These are phyloP conservation scores for Pyricularia sp. DNA, from an alignment of 2,329 filamentous ascomycete genomes.

Conservation along the genomic window DNA sequence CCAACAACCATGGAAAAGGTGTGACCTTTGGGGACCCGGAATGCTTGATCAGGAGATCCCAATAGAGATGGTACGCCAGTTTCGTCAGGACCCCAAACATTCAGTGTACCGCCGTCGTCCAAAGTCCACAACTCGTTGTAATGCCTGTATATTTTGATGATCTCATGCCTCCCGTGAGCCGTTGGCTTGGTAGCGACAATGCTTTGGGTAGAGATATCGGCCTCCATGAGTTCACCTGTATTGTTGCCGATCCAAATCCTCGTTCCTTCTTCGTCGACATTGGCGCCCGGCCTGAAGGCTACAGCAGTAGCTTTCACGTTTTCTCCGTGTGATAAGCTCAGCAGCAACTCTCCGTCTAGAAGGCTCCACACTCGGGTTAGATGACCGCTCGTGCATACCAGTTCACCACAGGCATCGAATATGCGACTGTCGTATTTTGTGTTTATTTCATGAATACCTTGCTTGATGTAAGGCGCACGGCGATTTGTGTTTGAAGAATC, in stretches of 20 bases:
- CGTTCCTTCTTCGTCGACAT: slow-evolving; percentile 67
- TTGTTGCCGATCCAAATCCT: slow-evolving; percentile 85
- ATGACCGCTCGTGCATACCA: slow-evolving; percentile 75
- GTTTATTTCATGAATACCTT: slow-evolving; percentile 60
- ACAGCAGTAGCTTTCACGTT: slow-evolving; percentile 70
- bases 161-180: slow-evolving; percentile 65
- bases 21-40: slow-evolving; percentile 66
- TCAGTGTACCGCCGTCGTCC: slow-evolving; percentile 75
- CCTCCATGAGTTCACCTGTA: slow-evolving; percentile 75
- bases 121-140: slow-evolving; percentile 87
- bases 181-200: slow-evolving; percentile 54
- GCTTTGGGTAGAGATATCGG: slow-evolving; percentile 64
- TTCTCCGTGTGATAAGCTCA: slow-evolving; percentile 75
- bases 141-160: slow-evolving; percentile 76
- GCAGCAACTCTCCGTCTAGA: slow-evolving; percentile 63
- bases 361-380: slow-evolving; percentile 84
- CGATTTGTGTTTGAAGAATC: slow-evolving; percentile 77
- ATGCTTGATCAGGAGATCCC: slow-evolving; percentile 57
- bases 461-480: slow-evolving; percentile 61
- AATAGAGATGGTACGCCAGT: slow-evolving; percentile 62
- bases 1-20: slow-evolving; percentile 83
- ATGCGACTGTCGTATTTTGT: slow-evolving; percentile 79
- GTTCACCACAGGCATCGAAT: slow-evolving; percentile 78
- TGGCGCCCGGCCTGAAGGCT: slow-evolving; percentile 69
- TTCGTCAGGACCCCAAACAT: slow-evolving; percentile 71